Percentiles rank a stretch among this genome's conserved stretches.
Conservation (phyloP, 371 early-diverging fungal species). For the Circinella minor region DNA sequence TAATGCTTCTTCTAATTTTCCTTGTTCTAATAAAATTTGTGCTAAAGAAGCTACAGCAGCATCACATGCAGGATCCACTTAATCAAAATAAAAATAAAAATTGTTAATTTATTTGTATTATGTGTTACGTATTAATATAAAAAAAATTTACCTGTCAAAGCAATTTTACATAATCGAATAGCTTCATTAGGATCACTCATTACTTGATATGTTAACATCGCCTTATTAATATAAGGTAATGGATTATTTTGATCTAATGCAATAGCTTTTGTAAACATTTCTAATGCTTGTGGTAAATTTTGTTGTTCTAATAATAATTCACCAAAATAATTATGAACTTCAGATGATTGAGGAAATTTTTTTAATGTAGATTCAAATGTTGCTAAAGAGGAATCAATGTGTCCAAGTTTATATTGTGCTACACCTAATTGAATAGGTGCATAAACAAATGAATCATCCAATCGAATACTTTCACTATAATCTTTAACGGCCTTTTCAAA, state of each 20-base stretch:
- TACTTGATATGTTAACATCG: conserved; percentile 86
- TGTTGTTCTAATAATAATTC: conserved; percentile 92
- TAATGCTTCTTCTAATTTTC: conserved; percentile 85
- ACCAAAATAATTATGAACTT: conserved; percentile 96
- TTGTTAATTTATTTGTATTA: too few species aligned
- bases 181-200: conserved; percentile 77
- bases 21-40: conserved; percentile 87
- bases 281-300: conserved; percentile 73
- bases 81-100: not conserved
- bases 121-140: too few species aligned
- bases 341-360: conserved; percentile 83
- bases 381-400: conserved; percentile 69
- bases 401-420: conserved; percentile 91
- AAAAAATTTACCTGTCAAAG: conserved; percentile 67
- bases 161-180: conserved; percentile 79
- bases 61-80: conserved; percentile 92
- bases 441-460: conserved; percentile 86
- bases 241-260: conserved; percentile 76
- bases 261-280: conserved; percentile 81
- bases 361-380: conserved; percentile 83
- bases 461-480: conserved; percentile 80
- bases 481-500: conserved; percentile 83
- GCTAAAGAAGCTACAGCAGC: conserved; percentile 92
- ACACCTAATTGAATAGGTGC: conserved; percentile 95
- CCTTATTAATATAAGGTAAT: conserved; percentile 95